Percentiles rank a stretch among this genome's conserved stretches.
Evolutionary conservation across 2,329 filamentous ascomycete genomes (phyloP).

Genomic region (Metarhizium humberi): DNA sequence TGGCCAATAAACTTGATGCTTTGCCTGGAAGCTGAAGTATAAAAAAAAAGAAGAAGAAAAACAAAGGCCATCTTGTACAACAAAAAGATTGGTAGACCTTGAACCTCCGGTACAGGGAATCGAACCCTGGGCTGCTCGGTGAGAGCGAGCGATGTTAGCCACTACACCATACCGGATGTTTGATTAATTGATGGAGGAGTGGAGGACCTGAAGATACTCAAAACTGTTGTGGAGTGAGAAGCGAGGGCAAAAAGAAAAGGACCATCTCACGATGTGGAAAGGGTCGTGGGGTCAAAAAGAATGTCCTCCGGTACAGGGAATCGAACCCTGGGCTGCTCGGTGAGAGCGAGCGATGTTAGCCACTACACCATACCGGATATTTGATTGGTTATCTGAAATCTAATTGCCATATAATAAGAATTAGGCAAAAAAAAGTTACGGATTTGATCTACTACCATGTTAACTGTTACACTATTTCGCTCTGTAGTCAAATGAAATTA

Average conservation of each 20-base stretch:
- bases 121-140: slow-evolving; percentile 20
- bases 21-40: no score
- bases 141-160: slow-evolving; percentile 26
- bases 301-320: slow-evolving; percentile 16
- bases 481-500: no score
- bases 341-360: slow-evolving; percentile 26
- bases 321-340: slow-evolving; percentile 20
- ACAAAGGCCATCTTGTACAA: no score
- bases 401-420: background rate
- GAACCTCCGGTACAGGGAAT: slow-evolving; percentile 17
- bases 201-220: no score
- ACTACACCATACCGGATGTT: slow-evolving; percentile 25
- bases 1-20: no score
- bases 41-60: no score
- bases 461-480: no score
- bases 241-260: background rate
- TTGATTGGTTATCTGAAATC: background rate
- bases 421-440: background rate
- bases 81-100: no score
- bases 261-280: no score
- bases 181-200: no score
- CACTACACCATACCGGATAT: slow-evolving; percentile 26
- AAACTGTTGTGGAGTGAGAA: no score
- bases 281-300: background rate
- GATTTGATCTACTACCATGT: no score